Base-by-base conservation (phyloP, 2,329 filamentous ascomycete genomes). In the Ascochyta fabae region DNA sequence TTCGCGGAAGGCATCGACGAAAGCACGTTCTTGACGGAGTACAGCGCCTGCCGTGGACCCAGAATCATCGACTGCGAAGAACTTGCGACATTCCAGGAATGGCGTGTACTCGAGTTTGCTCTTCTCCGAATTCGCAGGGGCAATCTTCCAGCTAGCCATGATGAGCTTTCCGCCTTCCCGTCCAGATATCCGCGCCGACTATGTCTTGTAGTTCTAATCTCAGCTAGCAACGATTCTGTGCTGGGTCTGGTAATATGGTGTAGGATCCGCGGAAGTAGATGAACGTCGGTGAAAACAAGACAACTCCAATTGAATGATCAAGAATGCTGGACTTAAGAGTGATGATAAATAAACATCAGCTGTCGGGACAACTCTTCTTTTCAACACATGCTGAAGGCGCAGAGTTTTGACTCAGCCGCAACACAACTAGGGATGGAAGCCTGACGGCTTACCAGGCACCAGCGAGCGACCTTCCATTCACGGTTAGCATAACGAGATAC, bases 41-140 rank as follows among this genome's bases (percentile, higher is more conserved):
- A 72, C 64, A 5, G 54, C 41, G 13, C 62, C 58, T 4, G 43
- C 39, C 9, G 68, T 72, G 9, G 69, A 72, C 1, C 69, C 69
- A 3, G 69, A 74, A 13, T 71, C 67, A 47, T 74, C 71, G 22
- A 72, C 67, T 22, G 72, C 72, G 45, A 72, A 73, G 56, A 70
- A 72, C 41, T 69, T 70, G 38, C 63, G 63, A 16, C 64, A 55
- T 19, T 51, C 39, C 1, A 62, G 31, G 22, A 64, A 61, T 8
- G 58, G 22, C 3, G 53, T 58, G 24, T 59, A 51, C 49, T 66
- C 53, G 23, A 61, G 36, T 2, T 41, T 35, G 19, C n/a, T 27
- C 6, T 53, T 36, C 26, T 58, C 53, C 6, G 35, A 22, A 6
- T 10, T 34, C 6, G 57, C 58, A 23, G 58, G 55, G 13, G 54